Evolutionary conservation across 140 eudicot species (phyloP), one percentile per base, ranked within the genome.

Genomic region (Cichorium intybus): DNA sequence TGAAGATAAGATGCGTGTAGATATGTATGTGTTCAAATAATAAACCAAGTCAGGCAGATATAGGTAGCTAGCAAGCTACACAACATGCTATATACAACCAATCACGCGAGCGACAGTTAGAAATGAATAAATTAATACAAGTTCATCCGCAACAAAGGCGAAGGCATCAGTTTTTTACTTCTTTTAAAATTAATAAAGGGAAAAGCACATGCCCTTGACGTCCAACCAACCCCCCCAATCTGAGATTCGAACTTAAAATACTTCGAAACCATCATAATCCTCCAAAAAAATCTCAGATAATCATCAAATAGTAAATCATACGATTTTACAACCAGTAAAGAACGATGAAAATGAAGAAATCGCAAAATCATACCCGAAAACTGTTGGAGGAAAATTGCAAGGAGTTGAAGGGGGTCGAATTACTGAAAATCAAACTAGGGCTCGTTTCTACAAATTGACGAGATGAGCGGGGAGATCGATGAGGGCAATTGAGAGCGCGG

Each of bases 41-140:
- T 48, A 73, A 62, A 28, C 37, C 26, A 37, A 47, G 71, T 47
- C 78, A 54, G 60, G 37, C 33, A 56, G 2, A 34, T 55, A 41
- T 45, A 54, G 45, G 56, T 79, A 68, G 75, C 55, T 59, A 43
- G 24, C 49, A 29, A 60, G 66, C 66, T 20, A 60, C 27, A 70
- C 72, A 79, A 85, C 85, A 79, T 73, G 83, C 64, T 64, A 73
- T 59, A 60, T 61, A 76, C 60, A 59, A 66, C 71, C 66, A 74
- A 79, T 77, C 95, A 86, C 84, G 82, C 86, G 61, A 82, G 60
- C 33, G 76, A 80, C 86, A 77, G 80, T 62, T 82, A 74, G 55
- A 53, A 70, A 74, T 61, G 47, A 60, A 69, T 54, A 60, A 80
- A 77, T 7, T 17, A 74, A 73, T 68, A 59, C 50, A 24, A 64